Evolutionary conservation across 2,329 filamentous ascomycete genomes (phyloP).

Genomic region (Colletotrichum magnum): DNA sequence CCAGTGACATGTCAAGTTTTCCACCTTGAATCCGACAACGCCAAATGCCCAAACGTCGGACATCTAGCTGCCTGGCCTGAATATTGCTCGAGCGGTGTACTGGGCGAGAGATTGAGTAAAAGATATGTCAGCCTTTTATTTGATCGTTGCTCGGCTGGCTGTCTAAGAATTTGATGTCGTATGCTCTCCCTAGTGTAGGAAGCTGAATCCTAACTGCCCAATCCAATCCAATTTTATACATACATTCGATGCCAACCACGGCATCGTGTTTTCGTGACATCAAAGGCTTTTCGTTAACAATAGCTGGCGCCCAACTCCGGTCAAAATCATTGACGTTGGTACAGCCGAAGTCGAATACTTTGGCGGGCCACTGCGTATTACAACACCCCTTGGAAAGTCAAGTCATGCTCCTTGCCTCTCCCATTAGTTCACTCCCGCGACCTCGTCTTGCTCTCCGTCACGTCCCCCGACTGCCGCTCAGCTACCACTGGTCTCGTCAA

Average conservation of each 20-base stretch:
- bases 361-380: background rate
- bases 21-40: too few species aligned
- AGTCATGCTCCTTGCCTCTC: background rate
- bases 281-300: slow-evolving; percentile 17
- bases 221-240: slow-evolving; percentile 25
- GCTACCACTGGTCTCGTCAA: slow-evolving; percentile 46
- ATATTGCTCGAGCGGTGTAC: too few species aligned
- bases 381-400: background rate
- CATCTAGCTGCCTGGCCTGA: too few species aligned
- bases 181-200: slow-evolving; percentile 13
- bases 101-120: background rate
- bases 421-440: background rate
- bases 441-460: background rate
- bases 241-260: slow-evolving; percentile 8
- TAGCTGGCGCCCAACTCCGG: background rate
- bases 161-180: slow-evolving; percentile 25
- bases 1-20: too few species aligned
- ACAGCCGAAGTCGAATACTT: background rate
- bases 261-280: slow-evolving; percentile 11
- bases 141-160: slow-evolving; percentile 16
- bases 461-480: background rate
- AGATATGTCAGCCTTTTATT: background rate
- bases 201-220: slow-evolving; percentile 2
- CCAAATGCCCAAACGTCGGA: too few species aligned
- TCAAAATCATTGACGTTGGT: background rate